phyloP scores from a whole-genome alignment of 2,329 filamentous ascomycete genomes.

The Dothiorella sarmentorum region DNA sequence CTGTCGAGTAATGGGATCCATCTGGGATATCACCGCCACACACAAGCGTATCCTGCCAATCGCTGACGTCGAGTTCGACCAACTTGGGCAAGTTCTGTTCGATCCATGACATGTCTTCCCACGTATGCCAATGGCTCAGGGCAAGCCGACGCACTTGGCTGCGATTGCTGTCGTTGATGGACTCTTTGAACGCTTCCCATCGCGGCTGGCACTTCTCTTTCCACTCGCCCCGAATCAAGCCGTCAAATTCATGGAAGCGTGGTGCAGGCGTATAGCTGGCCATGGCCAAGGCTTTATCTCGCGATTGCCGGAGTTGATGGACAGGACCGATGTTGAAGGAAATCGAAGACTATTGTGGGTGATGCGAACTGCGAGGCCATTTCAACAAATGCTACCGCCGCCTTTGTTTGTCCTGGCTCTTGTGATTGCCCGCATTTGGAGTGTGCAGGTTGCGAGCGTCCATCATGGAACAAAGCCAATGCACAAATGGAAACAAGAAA shows the following conservation, averaged over 20 bases:
- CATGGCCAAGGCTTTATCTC: neutral
- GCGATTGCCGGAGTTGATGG: neutral
- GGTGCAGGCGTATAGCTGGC: neutral
- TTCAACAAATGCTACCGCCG: neutral
- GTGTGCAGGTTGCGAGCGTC: neutral
- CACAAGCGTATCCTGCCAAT: slow-evolving; percentile 36
- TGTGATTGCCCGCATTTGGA: neutral
- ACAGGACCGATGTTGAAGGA: neutral
- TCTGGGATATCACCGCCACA: slow-evolving; percentile 27
- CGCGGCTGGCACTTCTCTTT: slow-evolving; percentile 17
- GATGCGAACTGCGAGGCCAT: neutral
- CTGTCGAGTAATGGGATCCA: neutral
- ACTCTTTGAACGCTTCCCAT: slow-evolving; percentile 32
- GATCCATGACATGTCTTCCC: slow-evolving; percentile 37
- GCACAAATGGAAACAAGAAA: neutral
- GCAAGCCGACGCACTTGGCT: slow-evolving; percentile 34
- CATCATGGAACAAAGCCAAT: slow-evolving; percentile 1
- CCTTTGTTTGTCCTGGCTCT: slow-evolving; percentile 3
- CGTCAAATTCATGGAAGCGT: neutral
- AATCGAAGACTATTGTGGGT: neutral
- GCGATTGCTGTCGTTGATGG: slow-evolving; percentile 33
- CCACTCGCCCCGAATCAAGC: neutral
- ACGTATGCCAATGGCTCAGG: slow-evolving; percentile 35
- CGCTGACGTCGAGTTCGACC: slow-evolving; percentile 31
- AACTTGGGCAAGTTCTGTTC: slow-evolving; percentile 35